Evolutionary conservation across 768 basidiomycete species (phyloP), one percentile per base, ranked within the genome.

Genomic region (Boletus rubroflammeus): DNA sequence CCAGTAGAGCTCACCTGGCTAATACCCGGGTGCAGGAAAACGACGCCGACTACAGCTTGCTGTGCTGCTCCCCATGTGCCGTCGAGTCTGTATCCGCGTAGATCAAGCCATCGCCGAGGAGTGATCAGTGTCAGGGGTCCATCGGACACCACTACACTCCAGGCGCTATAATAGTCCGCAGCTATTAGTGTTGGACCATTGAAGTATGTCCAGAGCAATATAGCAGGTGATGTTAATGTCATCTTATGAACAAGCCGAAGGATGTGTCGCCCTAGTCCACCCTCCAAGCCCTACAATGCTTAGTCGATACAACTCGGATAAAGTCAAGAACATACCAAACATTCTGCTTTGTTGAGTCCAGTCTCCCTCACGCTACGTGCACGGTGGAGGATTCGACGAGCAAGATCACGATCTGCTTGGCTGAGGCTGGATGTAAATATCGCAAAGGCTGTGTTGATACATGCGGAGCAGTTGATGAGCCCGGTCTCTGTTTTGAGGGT

Each of bases 51-150:
- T 41, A 90, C 82, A 7, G 88, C 85, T 59, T 81, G 77, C 42
- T 86, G 63, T 8, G 83, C 89, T n/a, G 86, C 80, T 51, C 81
- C 78, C 90, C 90, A 93, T 35, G 80, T 77, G 53, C 84, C 82
- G 10, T 71, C 66, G 34, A 90, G 72, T 61, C 75, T 82, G 15
- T 62, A 61, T 3, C 90, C 90, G n/a, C 73, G 72, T 51, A 90
- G 79, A 65, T 90, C 86, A 38, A 89, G 70, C 90, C 90, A 92
- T 17, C 90, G 81, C 32, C 89, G 78, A 39, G 90, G 90, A 50
- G 83, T 78, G 15, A 83, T 57, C 58, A 80, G 71, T 43, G 66
- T 72, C 75, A 65, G 8, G 72, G 81, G 45, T 68, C 65, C 58
- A 45, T 77, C 70, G n/a, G 76, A 80, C 31, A 81, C 71, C 11